Conservation (phyloP, 176 grass and related monocot genomes). For the Chrysopogon serrulatus region DNA sequence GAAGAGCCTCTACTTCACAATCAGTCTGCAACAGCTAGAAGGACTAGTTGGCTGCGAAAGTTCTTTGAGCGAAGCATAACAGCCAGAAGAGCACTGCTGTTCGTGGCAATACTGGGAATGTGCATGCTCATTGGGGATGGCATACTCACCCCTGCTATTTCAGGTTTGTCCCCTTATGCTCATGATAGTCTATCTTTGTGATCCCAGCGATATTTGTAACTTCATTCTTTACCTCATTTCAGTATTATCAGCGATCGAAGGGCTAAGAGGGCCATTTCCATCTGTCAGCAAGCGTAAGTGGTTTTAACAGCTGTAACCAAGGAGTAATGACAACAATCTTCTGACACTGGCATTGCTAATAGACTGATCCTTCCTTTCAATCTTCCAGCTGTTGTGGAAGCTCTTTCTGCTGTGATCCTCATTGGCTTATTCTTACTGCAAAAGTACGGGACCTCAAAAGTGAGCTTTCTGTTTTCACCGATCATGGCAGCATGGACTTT, state of each 20-base stretch:
- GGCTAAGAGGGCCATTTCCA: constrained; percentile 60
- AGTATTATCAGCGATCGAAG: constrained; percentile 78
- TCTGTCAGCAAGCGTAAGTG: constrained; percentile 58
- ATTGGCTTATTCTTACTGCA: constrained; percentile 70
- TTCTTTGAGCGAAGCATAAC: constrained; percentile 63
- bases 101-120: constrained; percentile 68
- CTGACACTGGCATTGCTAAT: neutral
- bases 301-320: neutral
- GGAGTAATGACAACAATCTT: neutral
- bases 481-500: constrained; percentile 85
- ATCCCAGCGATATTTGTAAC: neutral
- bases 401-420: constrained; percentile 60
- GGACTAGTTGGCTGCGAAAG: constrained; percentile 50
- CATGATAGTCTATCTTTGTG: constrained; percentile 4
- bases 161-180: constrained; percentile 42
- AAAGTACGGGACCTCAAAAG: constrained; percentile 79
- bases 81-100: constrained; percentile 69
- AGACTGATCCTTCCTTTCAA: constrained; percentile 11
- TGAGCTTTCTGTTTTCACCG: constrained; percentile 85
- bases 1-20: constrained; percentile 14
- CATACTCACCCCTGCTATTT: constrained; percentile 87
- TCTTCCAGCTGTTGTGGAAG: constrained; percentile 54
- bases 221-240: neutral
- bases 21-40: constrained; percentile 14
- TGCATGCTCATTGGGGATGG: constrained; percentile 93